phyloP scores from a whole-genome alignment of 2,329 filamentous ascomycete genomes.

The Phoma sp. region DNA sequence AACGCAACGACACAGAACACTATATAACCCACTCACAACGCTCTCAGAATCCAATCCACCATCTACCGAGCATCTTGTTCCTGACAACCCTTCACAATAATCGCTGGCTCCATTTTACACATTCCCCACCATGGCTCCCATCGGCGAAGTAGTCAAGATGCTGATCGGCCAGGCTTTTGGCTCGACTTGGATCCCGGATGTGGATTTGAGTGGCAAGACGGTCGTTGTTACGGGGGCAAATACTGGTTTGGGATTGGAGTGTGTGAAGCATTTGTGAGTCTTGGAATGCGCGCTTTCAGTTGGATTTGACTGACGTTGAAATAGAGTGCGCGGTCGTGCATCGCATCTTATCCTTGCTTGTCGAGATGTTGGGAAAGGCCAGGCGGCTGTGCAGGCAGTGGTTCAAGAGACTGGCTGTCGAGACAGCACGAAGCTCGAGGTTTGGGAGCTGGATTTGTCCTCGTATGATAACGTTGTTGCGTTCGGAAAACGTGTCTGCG shows the following conservation, averaged over 20 bases:
- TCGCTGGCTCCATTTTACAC: not conserved
- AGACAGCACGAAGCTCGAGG: slow-evolving; percentile 6
- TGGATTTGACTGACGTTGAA: no score
- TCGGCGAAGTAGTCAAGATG: slow-evolving; percentile 15
- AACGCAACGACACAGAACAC: no score
- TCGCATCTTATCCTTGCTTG: slow-evolving; percentile 9
- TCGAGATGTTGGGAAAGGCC: slow-evolving; percentile 8
- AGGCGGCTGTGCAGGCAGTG: slow-evolving; percentile 3
- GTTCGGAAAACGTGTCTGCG: slow-evolving; percentile 11
- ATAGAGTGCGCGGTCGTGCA: not conserved
- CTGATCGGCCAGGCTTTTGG: slow-evolving; percentile 17
- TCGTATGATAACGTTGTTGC: slow-evolving; percentile 1
- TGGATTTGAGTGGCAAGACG: slow-evolving; percentile 7
- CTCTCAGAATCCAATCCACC: no score
- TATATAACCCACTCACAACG: no score
- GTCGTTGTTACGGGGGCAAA: slow-evolving; percentile 18
- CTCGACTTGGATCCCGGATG: slow-evolving; percentile 4
- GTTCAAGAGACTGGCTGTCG: not conserved
- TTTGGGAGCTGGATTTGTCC: slow-evolving; percentile 14
- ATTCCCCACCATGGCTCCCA: slow-evolving; percentile 10
- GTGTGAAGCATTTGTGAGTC: slow-evolving; percentile 18
- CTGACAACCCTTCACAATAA: no score
- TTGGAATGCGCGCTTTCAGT: no score
- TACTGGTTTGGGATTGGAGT: slow-evolving; percentile 17
- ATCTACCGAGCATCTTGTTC: no score